A percentile compares a stretch with the other conserved stretches of the same genome.
These are phyloP conservation scores for Ampelomyces quisqualis DNA, from an alignment of 2,329 filamentous ascomycete genomes.

Conservation along the genomic window DNA sequence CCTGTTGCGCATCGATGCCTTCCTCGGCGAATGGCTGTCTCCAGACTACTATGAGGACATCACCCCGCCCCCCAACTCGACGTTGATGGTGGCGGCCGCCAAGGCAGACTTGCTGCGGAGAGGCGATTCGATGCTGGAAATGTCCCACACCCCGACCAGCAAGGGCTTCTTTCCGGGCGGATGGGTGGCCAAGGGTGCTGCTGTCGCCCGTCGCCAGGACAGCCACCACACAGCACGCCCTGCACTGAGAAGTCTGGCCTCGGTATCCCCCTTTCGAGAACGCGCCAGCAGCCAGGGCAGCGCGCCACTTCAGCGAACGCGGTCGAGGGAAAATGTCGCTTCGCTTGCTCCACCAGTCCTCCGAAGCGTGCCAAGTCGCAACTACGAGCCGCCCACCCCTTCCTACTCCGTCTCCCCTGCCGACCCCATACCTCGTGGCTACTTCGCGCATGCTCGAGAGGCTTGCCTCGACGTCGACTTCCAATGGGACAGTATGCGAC, in stretches of 20 bases:
- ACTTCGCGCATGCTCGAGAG: constrained; percentile 86
- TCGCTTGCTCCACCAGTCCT: constrained; percentile 20
- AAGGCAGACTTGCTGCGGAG: constrained; percentile 82
- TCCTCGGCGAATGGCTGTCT: constrained; percentile 92
- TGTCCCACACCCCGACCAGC: constrained; percentile 42
- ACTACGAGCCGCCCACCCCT: constrained; percentile 75
- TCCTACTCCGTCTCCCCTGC: constrained; percentile 79
- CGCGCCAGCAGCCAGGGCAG: constrained; percentile 49
- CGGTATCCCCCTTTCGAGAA: constrained; percentile 45
- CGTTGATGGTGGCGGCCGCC: constrained; percentile 83
- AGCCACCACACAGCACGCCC: constrained; percentile 27
- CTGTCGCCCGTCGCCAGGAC: constrained; percentile 14
- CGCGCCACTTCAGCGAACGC: constrained; percentile 24
- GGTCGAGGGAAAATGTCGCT: constrained; percentile 25
- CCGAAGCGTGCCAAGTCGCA: constrained; percentile 27
- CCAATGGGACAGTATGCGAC: constrained; percentile 90
- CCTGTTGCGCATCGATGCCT: constrained; percentile 78
- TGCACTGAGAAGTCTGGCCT: constrained; percentile 41
- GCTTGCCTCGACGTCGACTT: constrained; percentile 85
- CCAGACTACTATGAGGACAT: constrained; percentile 93
- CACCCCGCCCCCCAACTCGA: constrained; percentile 80
- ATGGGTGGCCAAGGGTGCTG: constrained; percentile 50
- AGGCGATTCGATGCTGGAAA: constrained; percentile 62
- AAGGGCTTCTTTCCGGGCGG: constrained; percentile 57
- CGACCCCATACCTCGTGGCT: constrained; percentile 81